Evolutionary conservation across 2,329 filamentous ascomycete genomes (phyloP).

Genomic region (Sporothrix curviconia): DNA sequence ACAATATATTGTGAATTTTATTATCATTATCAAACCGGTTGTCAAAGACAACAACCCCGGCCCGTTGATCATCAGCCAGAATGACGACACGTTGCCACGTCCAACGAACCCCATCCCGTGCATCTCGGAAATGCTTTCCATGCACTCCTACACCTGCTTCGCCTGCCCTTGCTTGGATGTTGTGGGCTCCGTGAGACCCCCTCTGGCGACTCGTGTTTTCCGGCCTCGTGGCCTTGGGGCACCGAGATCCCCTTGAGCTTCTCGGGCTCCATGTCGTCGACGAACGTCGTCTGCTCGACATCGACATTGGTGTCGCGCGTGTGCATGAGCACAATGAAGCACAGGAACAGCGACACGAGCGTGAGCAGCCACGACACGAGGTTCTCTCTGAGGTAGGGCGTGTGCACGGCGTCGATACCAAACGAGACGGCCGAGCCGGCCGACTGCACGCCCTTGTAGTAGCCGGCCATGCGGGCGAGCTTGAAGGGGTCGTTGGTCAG

Average conservation of each 20-base stretch:
- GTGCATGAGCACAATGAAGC: neutral
- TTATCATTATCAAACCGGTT: too few species aligned
- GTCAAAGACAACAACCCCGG: too few species aligned
- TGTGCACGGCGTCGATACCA: constrained; percentile 5
- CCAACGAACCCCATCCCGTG: too few species aligned
- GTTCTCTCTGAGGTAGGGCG: constrained; percentile 6
- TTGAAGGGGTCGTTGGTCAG: constrained; percentile 13
- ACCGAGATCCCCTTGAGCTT: neutral
- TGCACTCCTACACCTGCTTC: too few species aligned
- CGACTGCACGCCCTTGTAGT: constrained; percentile 13
- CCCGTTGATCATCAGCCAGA: too few species aligned
- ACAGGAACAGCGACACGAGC: neutral
- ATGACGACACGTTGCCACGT: too few species aligned
- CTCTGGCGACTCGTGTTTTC: neutral
- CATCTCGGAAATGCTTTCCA: too few species aligned
- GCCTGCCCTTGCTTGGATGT: too few species aligned
- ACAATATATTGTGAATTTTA: too few species aligned
- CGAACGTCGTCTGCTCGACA: neutral
- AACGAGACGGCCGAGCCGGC: constrained; percentile 8
- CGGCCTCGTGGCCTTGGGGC: neutral
- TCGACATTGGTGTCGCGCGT: neutral
- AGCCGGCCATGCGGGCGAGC: constrained; percentile 9
- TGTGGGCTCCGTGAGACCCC: too few species aligned
- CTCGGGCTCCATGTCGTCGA: neutral
- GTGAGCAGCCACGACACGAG: constrained; percentile 3